phyloP scores from a whole-genome alignment of 345 rosid genomes.

The Salix caprea region DNA sequence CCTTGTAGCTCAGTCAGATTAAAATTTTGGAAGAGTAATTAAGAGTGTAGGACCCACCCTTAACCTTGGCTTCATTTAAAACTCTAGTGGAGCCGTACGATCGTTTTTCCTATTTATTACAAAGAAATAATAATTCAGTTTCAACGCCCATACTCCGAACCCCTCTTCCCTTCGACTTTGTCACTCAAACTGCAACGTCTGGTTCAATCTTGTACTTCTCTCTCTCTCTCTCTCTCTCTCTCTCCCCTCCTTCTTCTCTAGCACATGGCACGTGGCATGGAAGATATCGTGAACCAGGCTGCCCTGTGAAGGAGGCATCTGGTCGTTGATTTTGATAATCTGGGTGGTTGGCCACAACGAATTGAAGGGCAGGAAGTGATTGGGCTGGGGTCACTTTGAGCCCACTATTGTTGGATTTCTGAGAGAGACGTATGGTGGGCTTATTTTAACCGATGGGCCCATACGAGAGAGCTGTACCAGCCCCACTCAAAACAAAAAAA shows the following conservation, averaged over 20 bases:
- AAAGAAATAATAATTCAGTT: too few relatives aligned
- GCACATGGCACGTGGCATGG: background rate
- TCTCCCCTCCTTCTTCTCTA: background rate
- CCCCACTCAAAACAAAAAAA: background rate
- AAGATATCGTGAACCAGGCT: slow-evolving; percentile 6
- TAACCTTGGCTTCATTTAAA: too few relatives aligned
- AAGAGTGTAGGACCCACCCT: too few relatives aligned
- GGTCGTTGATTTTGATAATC: background rate
- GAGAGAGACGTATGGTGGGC: background rate
- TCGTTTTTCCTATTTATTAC: too few relatives aligned
- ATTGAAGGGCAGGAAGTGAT: slow-evolving; percentile 8
- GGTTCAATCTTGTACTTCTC: background rate
- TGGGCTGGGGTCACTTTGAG: slow-evolving; percentile 25
- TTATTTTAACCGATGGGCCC: background rate
- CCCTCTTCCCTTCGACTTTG: background rate
- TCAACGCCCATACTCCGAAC: background rate
- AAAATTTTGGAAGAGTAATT: too few relatives aligned
- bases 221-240: background rate
- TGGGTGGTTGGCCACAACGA: slow-evolving; percentile 5
- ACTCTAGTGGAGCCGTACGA: too few relatives aligned
- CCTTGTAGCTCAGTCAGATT: too few relatives aligned
- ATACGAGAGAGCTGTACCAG: too few relatives aligned
- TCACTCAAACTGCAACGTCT: background rate
- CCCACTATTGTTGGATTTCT: slow-evolving; percentile 1
- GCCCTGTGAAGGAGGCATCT: background rate